A percentile compares a stretch with the other conserved stretches of the same genome.
phyloP scores from a whole-genome alignment of 306 rosid genomes.

The Spatholobus suberectus region DNA sequence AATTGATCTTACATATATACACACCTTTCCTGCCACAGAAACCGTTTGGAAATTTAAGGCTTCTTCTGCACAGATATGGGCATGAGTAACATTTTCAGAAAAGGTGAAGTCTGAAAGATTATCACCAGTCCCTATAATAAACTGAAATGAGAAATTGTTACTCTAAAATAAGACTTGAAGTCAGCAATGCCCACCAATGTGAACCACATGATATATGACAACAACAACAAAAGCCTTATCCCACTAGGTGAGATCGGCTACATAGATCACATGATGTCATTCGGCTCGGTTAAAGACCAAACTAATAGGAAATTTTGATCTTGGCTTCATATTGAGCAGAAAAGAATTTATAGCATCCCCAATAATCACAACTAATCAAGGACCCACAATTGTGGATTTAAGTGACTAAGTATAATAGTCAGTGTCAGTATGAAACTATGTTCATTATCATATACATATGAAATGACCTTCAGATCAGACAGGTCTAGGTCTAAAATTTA shows the following conservation, averaged over 20 bases:
- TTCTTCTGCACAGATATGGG: conserved; percentile 86
- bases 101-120: conserved; percentile 78
- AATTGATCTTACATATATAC: conserved; percentile 30
- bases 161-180: conserved; percentile 43
- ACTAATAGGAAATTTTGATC: conserved; percentile 30
- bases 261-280: not conserved
- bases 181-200: conserved; percentile 6
- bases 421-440: conserved; percentile 22
- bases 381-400: conserved; percentile 19
- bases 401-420: conserved; percentile 25
- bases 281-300: not conserved
- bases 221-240: not conserved
- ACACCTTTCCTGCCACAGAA: conserved; percentile 91
- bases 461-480: conserved; percentile 31
- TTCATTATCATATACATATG: not conserved
- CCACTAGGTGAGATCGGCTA: not conserved
- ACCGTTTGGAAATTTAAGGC: conserved; percentile 70
- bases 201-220: conserved; percentile 28
- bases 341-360: conserved; percentile 16
- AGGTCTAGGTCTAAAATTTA: conserved; percentile 20
- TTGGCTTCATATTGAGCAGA: conserved; percentile 31
- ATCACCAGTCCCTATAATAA: conserved; percentile 83
- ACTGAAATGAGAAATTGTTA: conserved; percentile 85
- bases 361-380: not conserved
- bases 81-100: conserved; percentile 84